Conservation (phyloP, 306 rosid species). For the Senna siamea region DNA sequence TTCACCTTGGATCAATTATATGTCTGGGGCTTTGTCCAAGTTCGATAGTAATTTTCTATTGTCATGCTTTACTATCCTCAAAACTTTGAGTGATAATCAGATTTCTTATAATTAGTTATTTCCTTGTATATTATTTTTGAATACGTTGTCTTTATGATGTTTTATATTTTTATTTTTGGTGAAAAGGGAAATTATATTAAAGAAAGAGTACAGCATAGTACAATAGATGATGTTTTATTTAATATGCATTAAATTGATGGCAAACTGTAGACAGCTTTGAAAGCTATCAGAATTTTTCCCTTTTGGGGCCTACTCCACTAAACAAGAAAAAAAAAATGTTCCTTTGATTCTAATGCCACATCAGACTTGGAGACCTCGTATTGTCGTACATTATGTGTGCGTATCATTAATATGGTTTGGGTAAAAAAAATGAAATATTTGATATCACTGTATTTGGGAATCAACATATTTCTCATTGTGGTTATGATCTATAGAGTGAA, state of each 20-base stretch:
- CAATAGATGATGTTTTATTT: not conserved
- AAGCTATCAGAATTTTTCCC: conserved; percentile 19
- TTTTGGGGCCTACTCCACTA: not conserved
- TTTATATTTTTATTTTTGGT: no score
- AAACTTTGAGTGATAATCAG: conserved; percentile 1
- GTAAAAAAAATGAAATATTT: not conserved
- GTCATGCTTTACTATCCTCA: conserved; percentile 15
- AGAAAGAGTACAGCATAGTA: no score
- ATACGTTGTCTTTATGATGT: not conserved
- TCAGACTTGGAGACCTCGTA: not conserved
- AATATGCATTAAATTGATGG: not conserved
- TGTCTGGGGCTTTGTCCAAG: conserved; percentile 17
- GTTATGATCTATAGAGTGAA: not conserved
- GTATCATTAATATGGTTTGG: conserved; percentile 2
- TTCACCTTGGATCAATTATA: conserved; percentile 38
- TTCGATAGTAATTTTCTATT: conserved; percentile 20
- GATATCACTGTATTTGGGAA: not conserved
- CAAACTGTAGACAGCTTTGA: conserved; percentile 11
- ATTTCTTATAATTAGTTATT: conserved; percentile 31
- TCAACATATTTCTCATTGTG: not conserved
- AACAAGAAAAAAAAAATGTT: not conserved
- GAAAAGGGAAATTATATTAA: no score
- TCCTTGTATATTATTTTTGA: not conserved
- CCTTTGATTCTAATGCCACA: not conserved
- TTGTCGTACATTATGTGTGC: conserved; percentile 3